Conservation (phyloP, 768 basidiomycete genomes). For the Boletus rubropictus region DNA sequence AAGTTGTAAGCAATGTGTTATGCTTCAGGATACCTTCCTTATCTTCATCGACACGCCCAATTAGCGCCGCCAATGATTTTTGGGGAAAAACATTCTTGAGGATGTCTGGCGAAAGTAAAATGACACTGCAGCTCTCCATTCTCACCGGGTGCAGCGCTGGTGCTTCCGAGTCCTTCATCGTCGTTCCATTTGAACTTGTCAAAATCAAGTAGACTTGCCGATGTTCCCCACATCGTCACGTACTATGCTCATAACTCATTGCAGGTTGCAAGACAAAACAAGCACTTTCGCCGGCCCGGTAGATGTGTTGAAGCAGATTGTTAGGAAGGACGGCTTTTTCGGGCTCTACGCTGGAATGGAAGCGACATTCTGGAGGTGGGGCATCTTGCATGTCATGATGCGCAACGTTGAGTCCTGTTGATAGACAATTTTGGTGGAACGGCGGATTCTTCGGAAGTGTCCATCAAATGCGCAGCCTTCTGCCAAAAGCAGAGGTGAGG, state of each 20-base stretch:
- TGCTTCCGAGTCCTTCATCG: constrained; percentile 91
- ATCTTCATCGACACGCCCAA: neutral
- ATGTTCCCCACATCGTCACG: constrained; percentile 6
- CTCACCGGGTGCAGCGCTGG: constrained; percentile 91
- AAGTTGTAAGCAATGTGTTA: constrained; percentile 64
- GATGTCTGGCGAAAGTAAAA: constrained; percentile 65
- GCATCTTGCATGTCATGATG: neutral
- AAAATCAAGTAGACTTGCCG: constrained; percentile 63
- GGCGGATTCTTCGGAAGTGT: constrained; percentile 96
- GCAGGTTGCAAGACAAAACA: constrained; percentile 84
- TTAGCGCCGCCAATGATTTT: constrained; percentile 82
- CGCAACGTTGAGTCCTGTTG: neutral
- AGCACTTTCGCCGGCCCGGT: constrained; percentile 88
- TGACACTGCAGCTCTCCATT: constrained; percentile 85
- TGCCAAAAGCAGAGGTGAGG: constrained; percentile 82
- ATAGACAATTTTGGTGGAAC: constrained; percentile 83
- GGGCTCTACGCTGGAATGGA: constrained; percentile 96
- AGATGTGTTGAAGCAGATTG: constrained; percentile 79
- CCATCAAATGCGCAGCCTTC: constrained; percentile 69
- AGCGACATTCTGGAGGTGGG: constrained; percentile 91
- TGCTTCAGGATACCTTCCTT: neutral
- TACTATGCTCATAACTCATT: neutral
- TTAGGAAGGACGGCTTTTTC: constrained; percentile 72
- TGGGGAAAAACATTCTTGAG: constrained; percentile 82
- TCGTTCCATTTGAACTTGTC: constrained; percentile 95